These are phyloP conservation scores for Reticulascus tulasneorum DNA, from an alignment of 2,329 filamentous ascomycete species.

Conservation along the genomic window DNA sequence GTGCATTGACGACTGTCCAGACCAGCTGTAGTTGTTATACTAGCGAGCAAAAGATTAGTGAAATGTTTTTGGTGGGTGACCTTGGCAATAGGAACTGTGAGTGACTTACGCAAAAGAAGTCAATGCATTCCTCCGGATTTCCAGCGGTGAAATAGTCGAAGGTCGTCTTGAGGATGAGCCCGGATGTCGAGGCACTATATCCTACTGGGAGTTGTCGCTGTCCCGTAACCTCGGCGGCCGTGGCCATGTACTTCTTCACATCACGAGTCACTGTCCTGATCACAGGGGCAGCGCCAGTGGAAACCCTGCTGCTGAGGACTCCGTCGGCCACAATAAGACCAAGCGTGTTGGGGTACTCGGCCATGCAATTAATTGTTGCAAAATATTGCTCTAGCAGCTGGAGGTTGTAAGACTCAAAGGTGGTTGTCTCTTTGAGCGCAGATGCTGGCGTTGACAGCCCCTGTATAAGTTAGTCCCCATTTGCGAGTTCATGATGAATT, in stretches of 20 bases:
- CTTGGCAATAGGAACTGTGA: slow-evolving; percentile 29
- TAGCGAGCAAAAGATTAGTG: too few species aligned
- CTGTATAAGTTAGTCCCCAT: too few species aligned
- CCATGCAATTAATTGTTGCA: slow-evolving; percentile 19
- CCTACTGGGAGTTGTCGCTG: slow-evolving; percentile 17
- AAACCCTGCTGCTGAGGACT: slow-evolving; percentile 10
- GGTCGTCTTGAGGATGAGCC: slow-evolving; percentile 1
- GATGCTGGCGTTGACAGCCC: too few species aligned
- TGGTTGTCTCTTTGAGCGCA: not conserved
- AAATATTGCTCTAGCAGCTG: slow-evolving; percentile 17
- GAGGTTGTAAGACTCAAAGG: not conserved
- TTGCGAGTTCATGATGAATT: too few species aligned
- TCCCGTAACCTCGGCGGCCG: slow-evolving; percentile 3
- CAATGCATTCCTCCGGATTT: slow-evolving; percentile 8
- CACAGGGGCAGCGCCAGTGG: slow-evolving; percentile 13
- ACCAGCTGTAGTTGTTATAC: too few species aligned
- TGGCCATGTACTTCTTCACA: slow-evolving; percentile 21
- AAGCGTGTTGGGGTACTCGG: slow-evolving; percentile 22
- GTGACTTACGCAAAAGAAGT: slow-evolving; percentile 16
- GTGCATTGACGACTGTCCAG: too few species aligned
- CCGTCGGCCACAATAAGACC: slow-evolving; percentile 19
- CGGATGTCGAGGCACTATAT: slow-evolving; percentile 1
- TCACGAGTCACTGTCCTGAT: slow-evolving; percentile 21
- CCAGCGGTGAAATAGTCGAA: slow-evolving; percentile 18
- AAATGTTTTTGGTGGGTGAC: too few species aligned